phyloP scores from a whole-genome alignment of 495 filamentous ascomycete species.

The Oleoguttula mirabilis region DNA sequence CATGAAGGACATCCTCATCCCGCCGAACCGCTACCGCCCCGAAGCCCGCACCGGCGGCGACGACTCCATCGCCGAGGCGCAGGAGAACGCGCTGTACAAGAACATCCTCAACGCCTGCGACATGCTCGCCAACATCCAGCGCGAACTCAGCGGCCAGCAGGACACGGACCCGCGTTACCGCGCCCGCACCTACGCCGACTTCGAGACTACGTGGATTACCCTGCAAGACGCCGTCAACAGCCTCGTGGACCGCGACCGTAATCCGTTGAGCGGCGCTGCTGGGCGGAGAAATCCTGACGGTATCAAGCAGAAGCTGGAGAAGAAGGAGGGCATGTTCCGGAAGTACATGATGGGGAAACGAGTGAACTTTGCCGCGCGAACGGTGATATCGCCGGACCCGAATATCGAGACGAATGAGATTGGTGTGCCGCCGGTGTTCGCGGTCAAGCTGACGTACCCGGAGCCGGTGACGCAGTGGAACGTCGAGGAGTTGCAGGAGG shows the following conservation, averaged over 20 bases:
- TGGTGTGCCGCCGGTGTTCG: slow-evolving; percentile 93
- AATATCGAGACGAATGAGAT: slow-evolving; percentile 99
- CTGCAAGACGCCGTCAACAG: slow-evolving; percentile 87
- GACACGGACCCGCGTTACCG: slow-evolving; percentile 30
- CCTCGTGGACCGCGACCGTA: slow-evolving; percentile 75
- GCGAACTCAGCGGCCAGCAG: slow-evolving; percentile 48
- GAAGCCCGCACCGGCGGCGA: slow-evolving; percentile 68
- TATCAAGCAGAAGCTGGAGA: slow-evolving; percentile 95
- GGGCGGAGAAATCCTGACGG: slow-evolving; percentile 62
- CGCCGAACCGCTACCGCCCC: slow-evolving; percentile 86
- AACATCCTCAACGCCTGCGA: slow-evolving; percentile 60
- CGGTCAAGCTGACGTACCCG: slow-evolving; percentile 88
- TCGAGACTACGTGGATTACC: slow-evolving; percentile 59
- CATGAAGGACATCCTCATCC: slow-evolving; percentile 67
- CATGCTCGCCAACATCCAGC: slow-evolving; percentile 59
- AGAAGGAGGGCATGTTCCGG: slow-evolving; percentile 95
- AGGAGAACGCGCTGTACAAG: slow-evolving; percentile 76
- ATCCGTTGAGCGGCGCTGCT: slow-evolving; percentile 62
- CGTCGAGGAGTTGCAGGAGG: slow-evolving; percentile 85
- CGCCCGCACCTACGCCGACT: slow-evolving; percentile 44
- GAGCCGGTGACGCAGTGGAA: slow-evolving; percentile 97
- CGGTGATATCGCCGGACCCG: slow-evolving; percentile 95
- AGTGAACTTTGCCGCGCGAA: slow-evolving; percentile 95
- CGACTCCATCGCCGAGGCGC: slow-evolving; percentile 65
- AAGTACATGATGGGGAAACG: slow-evolving; percentile 99